A percentile compares a stretch with the other conserved stretches of the same genome.
phyloP scores from a whole-genome alignment of 495 filamentous ascomycete species.

The Aspergillus baeticus region DNA sequence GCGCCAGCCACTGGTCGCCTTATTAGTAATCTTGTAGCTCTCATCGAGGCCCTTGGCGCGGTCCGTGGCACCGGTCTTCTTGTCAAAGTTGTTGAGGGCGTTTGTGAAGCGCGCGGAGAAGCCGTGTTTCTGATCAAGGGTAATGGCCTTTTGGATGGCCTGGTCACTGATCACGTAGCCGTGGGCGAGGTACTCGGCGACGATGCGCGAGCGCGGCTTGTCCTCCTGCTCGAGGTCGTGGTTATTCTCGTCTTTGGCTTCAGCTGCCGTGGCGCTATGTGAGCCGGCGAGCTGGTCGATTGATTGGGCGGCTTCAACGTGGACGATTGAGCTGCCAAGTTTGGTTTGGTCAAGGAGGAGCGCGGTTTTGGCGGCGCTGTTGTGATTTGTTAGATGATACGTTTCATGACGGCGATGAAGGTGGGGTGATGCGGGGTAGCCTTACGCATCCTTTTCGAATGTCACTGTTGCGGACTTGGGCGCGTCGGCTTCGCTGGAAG shows the following conservation, averaged over 20 bases:
- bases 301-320: slow-evolving; percentile 66
- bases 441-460: slow-evolving; percentile 89
- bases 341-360: slow-evolving; percentile 95
- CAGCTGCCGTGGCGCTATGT: slow-evolving; percentile 43
- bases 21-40: slow-evolving; percentile 68
- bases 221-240: slow-evolving; percentile 86
- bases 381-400: slow-evolving; percentile 3
- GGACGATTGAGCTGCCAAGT: slow-evolving; percentile 77
- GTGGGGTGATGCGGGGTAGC: slow-evolving; percentile 28
- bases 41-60: slow-evolving; percentile 73
- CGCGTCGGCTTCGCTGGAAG: slow-evolving; percentile 53
- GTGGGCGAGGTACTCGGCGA: slow-evolving; percentile 94
- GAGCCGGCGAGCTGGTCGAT: slow-evolving; percentile 62
- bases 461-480: slow-evolving; percentile 83
- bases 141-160: slow-evolving; percentile 81
- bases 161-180: slow-evolving; percentile 85
- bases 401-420: not conserved
- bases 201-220: slow-evolving; percentile 87
- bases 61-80: slow-evolving; percentile 76
- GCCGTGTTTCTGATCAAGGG: slow-evolving; percentile 87
- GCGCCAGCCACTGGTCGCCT: slow-evolving; percentile 61
- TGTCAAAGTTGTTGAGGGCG: slow-evolving; percentile 73
- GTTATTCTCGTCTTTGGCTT: slow-evolving; percentile 49
- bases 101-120: slow-evolving; percentile 73
- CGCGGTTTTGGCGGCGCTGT: slow-evolving; percentile 84